Base-by-base conservation (phyloP, 164 flowering plant species). In the Echeveria elegans region DNA sequence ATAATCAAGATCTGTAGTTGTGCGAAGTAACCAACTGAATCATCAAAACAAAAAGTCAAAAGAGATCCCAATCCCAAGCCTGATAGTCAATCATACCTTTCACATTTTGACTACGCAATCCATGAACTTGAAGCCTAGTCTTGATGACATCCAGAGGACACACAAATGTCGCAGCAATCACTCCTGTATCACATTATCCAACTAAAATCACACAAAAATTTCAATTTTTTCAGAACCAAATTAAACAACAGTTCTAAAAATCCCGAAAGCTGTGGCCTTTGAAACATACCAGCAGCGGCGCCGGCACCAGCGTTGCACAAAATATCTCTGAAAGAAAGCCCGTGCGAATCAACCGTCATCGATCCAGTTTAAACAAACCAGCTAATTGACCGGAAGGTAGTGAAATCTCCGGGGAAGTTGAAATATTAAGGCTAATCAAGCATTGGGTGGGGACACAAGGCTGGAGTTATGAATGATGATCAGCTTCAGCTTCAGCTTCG, bases 271-370 rank as follows among this genome's bases (percentile, higher is more conserved):
- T 12, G 43, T 30, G 30, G 5, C 45, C 66, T 36, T 32, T 19
- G 12, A 5, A 70, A 93, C 98, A 7, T 73, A 93, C 98, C 98
- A n/a, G 98, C 97, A 15, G 97, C 90, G 19, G 96, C 98, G 21
- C 98, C 98, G 43, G 98, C 96, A 6, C 86, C 96, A 14, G 98
- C 98, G 73, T 93, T 88, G 73, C 96, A 88, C 69, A 90, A 93
- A 50, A 84, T 72, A 66, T 78, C 84, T 65, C 64, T 81, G 58
- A 88, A 66, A 65, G 64, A 82, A 79, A 81, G 83, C 65, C 43
- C 76, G 77, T 86, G 90, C 63, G 85, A 68, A 23, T 79, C 81
- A 66, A 71, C 67, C 30, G 82, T 36, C 90, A 85, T 86, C 37
- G 70, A 68, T 37, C 70, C 60, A 66, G 45, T 63, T 40, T 32